Base-by-base conservation (phyloP, 1,284 basidiomycete genomes). In the Naganishia albida region DNA sequence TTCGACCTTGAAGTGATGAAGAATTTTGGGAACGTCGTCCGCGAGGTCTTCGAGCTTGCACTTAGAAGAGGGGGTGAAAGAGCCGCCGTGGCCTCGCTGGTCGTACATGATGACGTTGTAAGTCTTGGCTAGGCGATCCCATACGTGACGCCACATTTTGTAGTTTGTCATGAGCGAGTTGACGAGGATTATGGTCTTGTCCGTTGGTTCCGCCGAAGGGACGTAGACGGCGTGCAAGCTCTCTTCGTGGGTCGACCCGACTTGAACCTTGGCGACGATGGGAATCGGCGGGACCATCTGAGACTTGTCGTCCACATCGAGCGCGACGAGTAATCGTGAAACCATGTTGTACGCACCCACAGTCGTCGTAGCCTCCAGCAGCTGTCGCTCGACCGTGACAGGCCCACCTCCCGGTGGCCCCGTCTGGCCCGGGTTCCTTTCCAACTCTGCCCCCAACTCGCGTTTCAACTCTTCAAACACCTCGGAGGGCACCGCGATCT, bases 291-390 rank as follows among this genome's bases (percentile, higher is more conserved):
- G 73, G 18, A 69, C 70, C 25, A 72, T 59, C 26, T 72, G 63
- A 23, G 73, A 74, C 53, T 75, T 71, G 67, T 80, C 78, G 59
- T 76, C 79, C 23, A 81, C 75, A 63, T 81, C 78, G 57, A 80
- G 70, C 2, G 78, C 76, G 51, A 81, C 76, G 42, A 81, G 73
- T 62, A 81, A 74, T 28, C 80, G 73, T 0, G 77, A 79, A 34
- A 81, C 80, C 77, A 81, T 80, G 71, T 81, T 80, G 73, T 81
- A 81, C 3, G 75, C 76, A 18, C 79, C 77, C 0, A 73, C 72
- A 10, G 77, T 78, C 16, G 78, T 76, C 7, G 77, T 75, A 2
- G 76, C 78, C 68, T 81, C 80, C 42, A 77, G 70, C 23, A 80
- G 64, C 64, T 79, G 77, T 62, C 64, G 63, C 62, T 77, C 74